phyloP scores from a whole-genome alignment of 192 early-diverging fungal genomes.

The Oehlia diaphana region DNA sequence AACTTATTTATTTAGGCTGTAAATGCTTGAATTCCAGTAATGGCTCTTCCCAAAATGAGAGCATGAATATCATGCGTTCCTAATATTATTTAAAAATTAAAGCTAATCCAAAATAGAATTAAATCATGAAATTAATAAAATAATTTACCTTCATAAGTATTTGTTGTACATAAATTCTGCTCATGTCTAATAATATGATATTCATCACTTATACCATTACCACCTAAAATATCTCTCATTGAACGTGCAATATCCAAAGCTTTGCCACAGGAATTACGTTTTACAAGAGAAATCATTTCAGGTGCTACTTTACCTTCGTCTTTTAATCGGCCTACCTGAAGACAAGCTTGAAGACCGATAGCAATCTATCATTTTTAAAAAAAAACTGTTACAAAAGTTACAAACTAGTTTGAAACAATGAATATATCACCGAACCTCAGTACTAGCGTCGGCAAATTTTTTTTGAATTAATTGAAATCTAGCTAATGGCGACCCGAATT shows the following conservation, averaged over 20 bases:
- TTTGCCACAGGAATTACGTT: constrained; percentile 96
- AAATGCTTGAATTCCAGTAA: constrained; percentile 89
- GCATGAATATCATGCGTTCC: constrained; percentile 94
- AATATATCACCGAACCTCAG: constrained; percentile 54
- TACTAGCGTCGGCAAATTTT: constrained; percentile 92
- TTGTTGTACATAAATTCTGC: constrained; percentile 89
- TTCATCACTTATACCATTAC: constrained; percentile 94
- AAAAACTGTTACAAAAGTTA: neutral
- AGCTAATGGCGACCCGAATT: constrained; percentile 92
- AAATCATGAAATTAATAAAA: neutral
- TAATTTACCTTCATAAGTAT: constrained; percentile 85
- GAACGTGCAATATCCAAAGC: constrained; percentile 88
- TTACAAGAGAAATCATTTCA: constrained; percentile 96
- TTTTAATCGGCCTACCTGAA: constrained; percentile 92
- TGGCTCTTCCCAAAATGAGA: constrained; percentile 88
- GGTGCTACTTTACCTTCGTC: constrained; percentile 81
- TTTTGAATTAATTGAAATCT: constrained; percentile 95
- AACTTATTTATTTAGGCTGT: constrained; percentile 24
- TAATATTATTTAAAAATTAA: constrained; percentile 2
- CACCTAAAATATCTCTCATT: constrained; percentile 90
- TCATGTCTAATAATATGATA: constrained; percentile 96
- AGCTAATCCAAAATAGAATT: neutral
- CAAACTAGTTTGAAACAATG: neutral
- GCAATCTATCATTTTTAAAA: constrained; percentile 54
- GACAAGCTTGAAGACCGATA: constrained; percentile 81